A percentile compares a stretch with the other conserved stretches of the same genome.
Evolutionary conservation across 805 yeast genomes (phyloP).

Genomic region (Starmerella floricola): DNA sequence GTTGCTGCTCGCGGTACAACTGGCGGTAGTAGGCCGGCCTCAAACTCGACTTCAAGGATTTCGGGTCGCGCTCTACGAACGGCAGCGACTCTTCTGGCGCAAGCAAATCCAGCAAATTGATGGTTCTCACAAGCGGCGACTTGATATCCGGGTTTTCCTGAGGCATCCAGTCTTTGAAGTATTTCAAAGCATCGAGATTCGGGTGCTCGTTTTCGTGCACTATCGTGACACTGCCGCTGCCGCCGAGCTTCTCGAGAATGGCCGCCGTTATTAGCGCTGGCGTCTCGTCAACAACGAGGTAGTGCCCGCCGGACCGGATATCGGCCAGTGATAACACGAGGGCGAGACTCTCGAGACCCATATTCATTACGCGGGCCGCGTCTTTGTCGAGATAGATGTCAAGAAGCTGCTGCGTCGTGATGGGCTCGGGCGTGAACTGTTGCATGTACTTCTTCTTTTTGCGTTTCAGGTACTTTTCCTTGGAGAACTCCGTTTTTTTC

Average conservation of each 20-base stretch:
- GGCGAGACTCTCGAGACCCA: conserved; percentile 78
- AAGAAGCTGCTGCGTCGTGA: conserved; percentile 58
- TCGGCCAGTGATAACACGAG: conserved; percentile 66
- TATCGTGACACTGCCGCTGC: conserved; percentile 54
- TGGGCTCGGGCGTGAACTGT: conserved; percentile 67
- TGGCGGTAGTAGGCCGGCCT: conserved; percentile 58
- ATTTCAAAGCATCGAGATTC: conserved; percentile 57
- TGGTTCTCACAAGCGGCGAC: conserved; percentile 47
- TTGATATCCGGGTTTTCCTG: conserved; percentile 8
- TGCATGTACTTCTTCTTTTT: conserved; percentile 85
- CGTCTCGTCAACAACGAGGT: conserved; percentile 84
- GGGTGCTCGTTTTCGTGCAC: conserved; percentile 92
- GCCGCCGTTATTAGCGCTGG: conserved; percentile 82
- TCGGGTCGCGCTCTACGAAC: conserved; percentile 37
- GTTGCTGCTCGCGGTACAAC: conserved; percentile 38
- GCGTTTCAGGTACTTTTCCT: conserved; percentile 81
- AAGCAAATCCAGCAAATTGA: conserved; percentile 67
- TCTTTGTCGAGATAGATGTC: conserved; percentile 72
- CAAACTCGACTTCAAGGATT: conserved; percentile 45
- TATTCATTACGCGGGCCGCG: conserved; percentile 54
- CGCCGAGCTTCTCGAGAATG: conserved; percentile 78
- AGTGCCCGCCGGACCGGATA: conserved; percentile 79
- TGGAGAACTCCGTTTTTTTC: conserved; percentile 78
- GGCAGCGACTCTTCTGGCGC: conserved; percentile 58
- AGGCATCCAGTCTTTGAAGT: conserved; percentile 31